These are phyloP conservation scores for Kazachstania kunashirensis DNA, from an alignment of 805 yeast species.

Conservation along the genomic window DNA sequence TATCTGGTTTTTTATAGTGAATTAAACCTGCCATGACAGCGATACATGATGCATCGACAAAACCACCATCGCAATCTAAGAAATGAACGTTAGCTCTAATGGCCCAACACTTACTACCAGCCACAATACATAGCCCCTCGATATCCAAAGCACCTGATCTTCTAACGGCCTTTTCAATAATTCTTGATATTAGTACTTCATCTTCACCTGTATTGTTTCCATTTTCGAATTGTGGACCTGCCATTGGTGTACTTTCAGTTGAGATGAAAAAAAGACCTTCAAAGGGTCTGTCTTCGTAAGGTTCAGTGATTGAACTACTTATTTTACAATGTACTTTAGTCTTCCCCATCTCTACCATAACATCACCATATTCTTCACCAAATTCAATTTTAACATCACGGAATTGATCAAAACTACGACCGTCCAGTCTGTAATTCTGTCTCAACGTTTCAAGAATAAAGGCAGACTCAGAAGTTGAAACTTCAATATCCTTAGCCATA, in stretches of 20 bases:
- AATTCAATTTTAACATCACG: constrained; percentile 56
- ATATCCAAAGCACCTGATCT: constrained; percentile 86
- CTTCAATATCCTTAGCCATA: constrained; percentile 57
- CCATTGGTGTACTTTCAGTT: constrained; percentile 85
- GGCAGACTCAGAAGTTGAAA: constrained; percentile 52
- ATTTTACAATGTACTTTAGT: constrained; percentile 46
- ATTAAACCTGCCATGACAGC: constrained; percentile 81
- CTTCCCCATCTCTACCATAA: constrained; percentile 65
- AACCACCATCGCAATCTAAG: constrained; percentile 84
- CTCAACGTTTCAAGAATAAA: constrained; percentile 57
- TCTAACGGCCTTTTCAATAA: constrained; percentile 85
- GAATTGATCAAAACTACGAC: constrained; percentile 54
- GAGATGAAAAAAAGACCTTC: constrained; percentile 82
- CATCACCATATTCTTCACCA: constrained; percentile 71
- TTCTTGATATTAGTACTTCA: constrained; percentile 69
- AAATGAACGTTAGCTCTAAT: constrained; percentile 85
- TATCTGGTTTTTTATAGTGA: constrained; percentile 79
- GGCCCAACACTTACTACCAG: constrained; percentile 88
- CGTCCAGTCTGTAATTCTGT: constrained; percentile 56
- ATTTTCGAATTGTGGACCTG: constrained; percentile 74
- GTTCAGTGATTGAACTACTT: constrained; percentile 65
- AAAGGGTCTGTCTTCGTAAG: constrained; percentile 85
- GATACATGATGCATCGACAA: constrained; percentile 81
- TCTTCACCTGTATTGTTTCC: constrained; percentile 61
- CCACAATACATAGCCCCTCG: constrained; percentile 81